Evolutionary conservation across 768 basidiomycete species (phyloP), one percentile per base, ranked within the genome.

Genomic region (Nidularia pulvinata): DNA sequence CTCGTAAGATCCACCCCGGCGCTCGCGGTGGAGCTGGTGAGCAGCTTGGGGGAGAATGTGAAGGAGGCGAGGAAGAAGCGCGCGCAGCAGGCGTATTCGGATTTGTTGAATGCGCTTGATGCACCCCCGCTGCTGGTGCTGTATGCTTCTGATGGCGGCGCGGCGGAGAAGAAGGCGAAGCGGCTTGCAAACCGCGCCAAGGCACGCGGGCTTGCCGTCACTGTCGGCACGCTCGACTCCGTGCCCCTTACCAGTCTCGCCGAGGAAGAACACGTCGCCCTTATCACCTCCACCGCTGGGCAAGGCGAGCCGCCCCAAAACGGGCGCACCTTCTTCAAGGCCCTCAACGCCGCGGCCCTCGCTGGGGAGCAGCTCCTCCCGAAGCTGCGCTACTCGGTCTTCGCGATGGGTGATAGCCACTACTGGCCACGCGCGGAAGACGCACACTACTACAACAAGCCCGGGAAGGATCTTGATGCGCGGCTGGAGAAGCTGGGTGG

Each of bases 291-390:
- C 16, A 89, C 88, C 10, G 96, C 97, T 7, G 97, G 97, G 9
- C 97, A 99, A 70, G 97, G 97, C 45, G 97, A 99, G 71, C 88
- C 93, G 43, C 97, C 97, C 13, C 95, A 98, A 75, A 98, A 99
- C 69, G 96, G 90, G 36, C 83, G 97, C 44, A 85, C 85, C 44
- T 85, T 95, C 65, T 88, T 89, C 80, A 98, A 96, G 74, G 79
- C 90, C 4, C 61, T 97, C 60, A 89, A 90, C 59, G 86, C 85
- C 6, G 81, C 84, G 6, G 73, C 75, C 2, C 71, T 76, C 7
- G 75, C 76, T n/a, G 83, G 83, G 16, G 86, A 88, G 49, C 76
- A 72, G 51, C 74, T 80, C 5, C 75, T 94, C 43, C 57, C 73
- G 50, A 86, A 86, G 56, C 74, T 94, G 55, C 87, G 83, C 64